Conservation (phyloP, 257 asterid species). For the Przewalskia tangutica region DNA sequence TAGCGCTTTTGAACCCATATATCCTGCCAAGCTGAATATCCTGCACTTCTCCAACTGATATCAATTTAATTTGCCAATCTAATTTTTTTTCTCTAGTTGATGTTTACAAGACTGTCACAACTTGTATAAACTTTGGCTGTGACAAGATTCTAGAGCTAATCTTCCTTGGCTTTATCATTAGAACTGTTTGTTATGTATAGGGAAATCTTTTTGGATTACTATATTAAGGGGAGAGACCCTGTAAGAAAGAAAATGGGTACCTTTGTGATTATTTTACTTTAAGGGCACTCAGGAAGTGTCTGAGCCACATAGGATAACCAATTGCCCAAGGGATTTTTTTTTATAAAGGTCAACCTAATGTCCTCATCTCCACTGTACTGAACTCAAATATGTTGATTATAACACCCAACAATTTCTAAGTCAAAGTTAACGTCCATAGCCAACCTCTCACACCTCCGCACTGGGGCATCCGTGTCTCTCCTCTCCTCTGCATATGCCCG, state of each 20-base stretch:
- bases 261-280: background rate
- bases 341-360: background rate
- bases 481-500: too few relatives aligned
- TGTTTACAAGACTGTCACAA: background rate
- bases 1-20: background rate
- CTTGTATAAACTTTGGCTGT: background rate
- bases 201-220: background rate
- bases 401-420: background rate
- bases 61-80: background rate
- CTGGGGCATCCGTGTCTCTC: too few relatives aligned
- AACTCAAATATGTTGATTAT: background rate
- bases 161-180: background rate
- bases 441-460: too few relatives aligned
- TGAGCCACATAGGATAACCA: background rate
- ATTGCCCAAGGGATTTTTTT: background rate
- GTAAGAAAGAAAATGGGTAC: background rate
- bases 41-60: background rate
- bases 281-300: background rate
- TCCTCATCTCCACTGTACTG: background rate
- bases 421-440: too few relatives aligned
- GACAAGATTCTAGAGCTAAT: background rate
- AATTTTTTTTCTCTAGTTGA: background rate
- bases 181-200: background rate
- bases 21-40: background rate
- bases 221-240: background rate